These are phyloP conservation scores for Nematodospora valgi DNA, from an alignment of 805 yeast genomes.

Conservation along the genomic window DNA sequence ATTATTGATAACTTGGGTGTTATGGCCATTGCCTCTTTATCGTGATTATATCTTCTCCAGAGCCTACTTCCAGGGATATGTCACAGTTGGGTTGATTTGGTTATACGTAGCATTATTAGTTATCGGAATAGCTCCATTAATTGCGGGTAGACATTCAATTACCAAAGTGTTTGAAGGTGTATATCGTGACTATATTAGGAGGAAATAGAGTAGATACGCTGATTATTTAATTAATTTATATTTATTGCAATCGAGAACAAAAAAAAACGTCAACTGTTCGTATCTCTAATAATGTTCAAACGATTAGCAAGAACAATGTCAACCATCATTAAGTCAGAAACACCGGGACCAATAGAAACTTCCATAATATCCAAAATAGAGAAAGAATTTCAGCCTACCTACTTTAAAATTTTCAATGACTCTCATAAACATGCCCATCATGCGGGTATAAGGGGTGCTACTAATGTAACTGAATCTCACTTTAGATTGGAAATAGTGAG, in stretches of 20 bases:
- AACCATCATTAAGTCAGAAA: slow-evolving; percentile 12
- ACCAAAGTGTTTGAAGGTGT: slow-evolving; percentile 18
- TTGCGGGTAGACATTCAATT: slow-evolving; percentile 32
- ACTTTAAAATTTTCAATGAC: slow-evolving; percentile 64
- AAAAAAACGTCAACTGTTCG: background rate
- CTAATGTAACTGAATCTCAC: slow-evolving; percentile 76
- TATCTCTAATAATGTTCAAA: slow-evolving; percentile 7
- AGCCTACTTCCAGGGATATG: slow-evolving; percentile 36
- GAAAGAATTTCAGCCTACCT: slow-evolving; percentile 40
- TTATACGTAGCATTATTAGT: slow-evolving; percentile 31
- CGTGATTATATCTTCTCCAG: slow-evolving; percentile 39
- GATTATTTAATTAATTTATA: background rate
- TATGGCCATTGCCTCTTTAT: slow-evolving; percentile 43
- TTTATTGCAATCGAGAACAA: background rate
- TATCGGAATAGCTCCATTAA: slow-evolving; percentile 32
- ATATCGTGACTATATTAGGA: slow-evolving; percentile 14
- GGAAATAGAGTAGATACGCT: slow-evolving; percentile 5
- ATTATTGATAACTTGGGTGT: slow-evolving; percentile 33
- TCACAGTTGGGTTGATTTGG: slow-evolving; percentile 37
- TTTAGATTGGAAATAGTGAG: slow-evolving; percentile 74
- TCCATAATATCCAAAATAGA: slow-evolving; percentile 44
- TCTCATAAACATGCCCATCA: slow-evolving; percentile 88
- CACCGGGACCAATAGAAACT: slow-evolving; percentile 47
- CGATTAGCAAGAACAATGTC: slow-evolving; percentile 7
- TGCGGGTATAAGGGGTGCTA: slow-evolving; percentile 71